A percentile compares a stretch with the other conserved stretches of the same genome.
Conservation (phyloP, 495 filamentous ascomycete genomes). For the Pseudotulostoma volvatum region DNA sequence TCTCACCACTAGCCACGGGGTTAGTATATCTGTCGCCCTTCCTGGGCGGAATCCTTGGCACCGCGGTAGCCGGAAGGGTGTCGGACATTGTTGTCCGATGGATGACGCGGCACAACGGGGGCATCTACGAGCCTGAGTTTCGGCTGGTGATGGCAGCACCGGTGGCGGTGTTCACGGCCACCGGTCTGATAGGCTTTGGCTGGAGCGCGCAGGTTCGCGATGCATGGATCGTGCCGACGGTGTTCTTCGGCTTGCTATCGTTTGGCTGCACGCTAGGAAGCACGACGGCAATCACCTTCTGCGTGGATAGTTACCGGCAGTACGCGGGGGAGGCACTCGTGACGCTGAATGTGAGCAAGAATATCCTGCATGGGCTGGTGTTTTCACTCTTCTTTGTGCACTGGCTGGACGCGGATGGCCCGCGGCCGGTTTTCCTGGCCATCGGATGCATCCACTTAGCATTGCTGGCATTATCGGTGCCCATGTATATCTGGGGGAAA, state of each 20-base stretch:
- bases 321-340: conserved; percentile 93
- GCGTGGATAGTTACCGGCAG: conserved; percentile 82
- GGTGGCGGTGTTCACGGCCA: conserved; percentile 58
- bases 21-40: conserved; percentile 85
- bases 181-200: conserved; percentile 85
- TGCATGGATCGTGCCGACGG: conserved; percentile 76
- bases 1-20: conserved; percentile 63
- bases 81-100: conserved; percentile 67
- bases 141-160: conserved; percentile 82
- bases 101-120: conserved; percentile 73
- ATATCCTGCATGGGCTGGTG: conserved; percentile 74
- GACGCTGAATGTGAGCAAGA: conserved; percentile 89
- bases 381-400: conserved; percentile 84
- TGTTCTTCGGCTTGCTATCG: conserved; percentile 84
- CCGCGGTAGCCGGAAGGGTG: conserved; percentile 76
- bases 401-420: conserved; percentile 63
- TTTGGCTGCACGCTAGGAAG: conserved; percentile 87
- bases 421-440: conserved; percentile 62
- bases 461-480: conserved; percentile 58
- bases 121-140: conserved; percentile 93
- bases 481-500: conserved; percentile 95
- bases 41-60: conserved; percentile 75
- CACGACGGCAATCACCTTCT: conserved; percentile 91
- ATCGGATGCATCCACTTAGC: conserved; percentile 79
- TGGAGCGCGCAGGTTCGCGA: conserved; percentile 68